Evolutionary conservation across 2,329 filamentous ascomycete species (phyloP), one percentile per base, ranked within the genome.

Genomic region (Fusarium setosum): DNA sequence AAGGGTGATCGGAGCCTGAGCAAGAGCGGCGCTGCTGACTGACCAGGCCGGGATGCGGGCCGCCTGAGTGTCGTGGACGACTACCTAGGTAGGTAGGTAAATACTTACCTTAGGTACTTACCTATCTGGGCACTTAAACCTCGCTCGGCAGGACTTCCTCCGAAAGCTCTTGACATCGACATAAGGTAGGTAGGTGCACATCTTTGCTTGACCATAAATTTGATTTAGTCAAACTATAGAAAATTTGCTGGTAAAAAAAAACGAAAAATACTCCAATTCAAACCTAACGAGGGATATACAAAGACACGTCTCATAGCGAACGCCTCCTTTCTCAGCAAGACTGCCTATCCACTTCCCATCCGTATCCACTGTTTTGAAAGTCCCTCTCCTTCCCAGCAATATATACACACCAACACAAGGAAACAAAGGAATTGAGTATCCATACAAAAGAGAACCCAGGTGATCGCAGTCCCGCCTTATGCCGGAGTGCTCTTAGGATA

Each of bases 401-500:
- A 59, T 50, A 52, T 54, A 62, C 58, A 56, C 23, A 37, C 42
- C 29, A 32, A 53, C 32, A 48, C 41, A 61, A 55, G 50, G 54
- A 67, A 54, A 61, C 23, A 11, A 11, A 21, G 52, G 29, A 59
- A 53, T 34, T 17, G 20, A 34, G 40, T 44, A 40, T 44, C n/a
- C 56, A 48, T 45, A 63, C n/a, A 50, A 64, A 69, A 61, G 24
- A 49, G 32, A 58, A 50, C 48, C 20, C 44, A 40, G 44, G 21
- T 54, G 21, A 74, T 15, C 40, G 37, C 41, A 52, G 85, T n/a
- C 75, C 73, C 2, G 66, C 84, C 59, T 81, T 80, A 74, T 72
- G 85, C 57, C 81, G 89, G 69, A 63, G 79, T 68, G 53, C 62
- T 74, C 64, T 76, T 82, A 9, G 88, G 88, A 72, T 84, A 93